phyloP scores from a whole-genome alignment of 331 rosid species.

The Stylosanthes scabra region DNA sequence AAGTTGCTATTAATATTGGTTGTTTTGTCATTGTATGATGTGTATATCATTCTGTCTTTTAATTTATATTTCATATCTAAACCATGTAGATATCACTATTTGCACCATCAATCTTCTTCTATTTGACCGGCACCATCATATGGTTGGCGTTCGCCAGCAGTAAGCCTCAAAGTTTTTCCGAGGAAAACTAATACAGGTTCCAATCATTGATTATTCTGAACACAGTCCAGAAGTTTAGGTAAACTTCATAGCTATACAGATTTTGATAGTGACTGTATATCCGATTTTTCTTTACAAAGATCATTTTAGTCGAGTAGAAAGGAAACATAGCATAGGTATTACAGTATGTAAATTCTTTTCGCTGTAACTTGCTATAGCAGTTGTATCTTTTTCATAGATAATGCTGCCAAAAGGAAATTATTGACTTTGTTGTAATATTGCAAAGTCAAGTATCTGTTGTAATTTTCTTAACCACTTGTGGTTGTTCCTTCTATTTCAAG shows the following conservation, averaged over 20 bases:
- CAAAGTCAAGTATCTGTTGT: slow-evolving; percentile 35
- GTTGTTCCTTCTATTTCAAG: slow-evolving; percentile 4
- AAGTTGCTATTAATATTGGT: slow-evolving; percentile 45
- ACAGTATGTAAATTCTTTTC: not conserved
- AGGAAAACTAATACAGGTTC: too few species aligned
- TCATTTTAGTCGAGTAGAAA: slow-evolving; percentile 39
- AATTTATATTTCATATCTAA: slow-evolving; percentile 27
- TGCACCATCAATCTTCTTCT: slow-evolving; percentile 95
- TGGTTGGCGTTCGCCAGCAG: slow-evolving; percentile 99
- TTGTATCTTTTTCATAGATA: slow-evolving; percentile 33
- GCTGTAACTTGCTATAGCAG: slow-evolving; percentile 9
- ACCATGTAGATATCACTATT: slow-evolving; percentile 78
- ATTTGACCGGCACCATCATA: slow-evolving; percentile 78
- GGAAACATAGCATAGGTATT: slow-evolving; percentile 41
- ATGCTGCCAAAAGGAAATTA: slow-evolving; percentile 33
- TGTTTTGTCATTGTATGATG: not conserved
- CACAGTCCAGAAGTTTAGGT: slow-evolving; percentile 31
- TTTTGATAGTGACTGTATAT: slow-evolving; percentile 40
- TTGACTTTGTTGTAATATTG: slow-evolving; percentile 20
- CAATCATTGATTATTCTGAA: slow-evolving; percentile 28
- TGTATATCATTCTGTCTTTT: slow-evolving; percentile 32
- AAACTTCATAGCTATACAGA: slow-evolving; percentile 32
- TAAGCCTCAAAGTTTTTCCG: too few species aligned
- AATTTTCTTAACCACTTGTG: slow-evolving; percentile 25
- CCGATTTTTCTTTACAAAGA: slow-evolving; percentile 17